A percentile compares a stretch with the other conserved stretches of the same genome.
phyloP scores from a whole-genome alignment of 2,329 filamentous ascomycete genomes.

The Teratosphaeria nubilosa region DNA sequence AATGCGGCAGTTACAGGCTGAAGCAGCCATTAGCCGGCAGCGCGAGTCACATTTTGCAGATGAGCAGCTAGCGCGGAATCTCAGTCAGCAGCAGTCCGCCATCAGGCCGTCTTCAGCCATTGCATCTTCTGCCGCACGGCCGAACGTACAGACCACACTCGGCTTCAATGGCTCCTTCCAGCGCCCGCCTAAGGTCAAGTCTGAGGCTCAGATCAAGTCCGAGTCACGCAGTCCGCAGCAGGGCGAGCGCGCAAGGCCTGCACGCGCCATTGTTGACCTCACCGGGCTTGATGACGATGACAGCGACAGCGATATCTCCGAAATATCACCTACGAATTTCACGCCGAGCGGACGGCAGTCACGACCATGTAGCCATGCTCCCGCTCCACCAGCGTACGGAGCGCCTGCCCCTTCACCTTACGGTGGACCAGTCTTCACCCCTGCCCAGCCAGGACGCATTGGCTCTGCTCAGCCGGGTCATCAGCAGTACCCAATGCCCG shows the following conservation, averaged over 20 bases:
- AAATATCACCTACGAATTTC: constrained; percentile 15
- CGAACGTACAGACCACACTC: constrained; percentile 22
- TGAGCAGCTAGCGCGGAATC: constrained; percentile 15
- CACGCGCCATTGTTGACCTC: constrained; percentile 20
- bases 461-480: not conserved
- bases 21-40: constrained; percentile 6
- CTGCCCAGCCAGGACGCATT: not conserved
- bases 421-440: not conserved
- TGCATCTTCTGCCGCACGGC: constrained; percentile 13
- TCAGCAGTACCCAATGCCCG: not conserved
- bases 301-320: constrained; percentile 15
- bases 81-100: constrained; percentile 13
- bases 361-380: not conserved
- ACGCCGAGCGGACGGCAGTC: constrained; percentile 11
- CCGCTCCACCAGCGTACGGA: not conserved
- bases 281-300: constrained; percentile 22
- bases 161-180: constrained; percentile 16
- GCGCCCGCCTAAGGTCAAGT: constrained; percentile 8
- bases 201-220: constrained; percentile 6
- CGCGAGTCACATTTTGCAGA: constrained; percentile 4
- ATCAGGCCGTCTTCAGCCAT: constrained; percentile 5
- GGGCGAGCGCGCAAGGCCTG: constrained; percentile 7
- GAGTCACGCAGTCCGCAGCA: constrained; percentile 9
- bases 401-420: not conserved
- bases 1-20: constrained; percentile 5